These are phyloP conservation scores for Clavispora vitiphila DNA, from an alignment of 805 yeast genomes.

Conservation along the genomic window DNA sequence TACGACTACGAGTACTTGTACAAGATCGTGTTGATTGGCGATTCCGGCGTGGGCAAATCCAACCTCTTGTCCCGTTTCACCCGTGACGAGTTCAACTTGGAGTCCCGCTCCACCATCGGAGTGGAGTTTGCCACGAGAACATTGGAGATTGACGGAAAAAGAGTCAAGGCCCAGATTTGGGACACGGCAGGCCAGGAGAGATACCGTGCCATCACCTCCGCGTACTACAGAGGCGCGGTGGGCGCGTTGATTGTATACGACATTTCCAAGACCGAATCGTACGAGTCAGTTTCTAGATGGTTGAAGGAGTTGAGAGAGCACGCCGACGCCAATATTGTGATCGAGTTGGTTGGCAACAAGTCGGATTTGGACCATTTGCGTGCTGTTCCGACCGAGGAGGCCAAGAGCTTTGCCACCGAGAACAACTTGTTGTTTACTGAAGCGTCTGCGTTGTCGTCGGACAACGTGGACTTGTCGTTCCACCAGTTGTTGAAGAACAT, in stretches of 20 bases:
- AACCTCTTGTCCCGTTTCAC: conserved; percentile 91
- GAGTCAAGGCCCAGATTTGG: conserved; percentile 92
- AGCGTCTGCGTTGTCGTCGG: conserved; percentile 90
- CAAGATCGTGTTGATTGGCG: conserved; percentile 92
- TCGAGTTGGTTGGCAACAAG: conserved; percentile 90
- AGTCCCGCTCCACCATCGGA: conserved; percentile 92
- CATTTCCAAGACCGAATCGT: conserved; percentile 83
- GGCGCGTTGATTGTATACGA: conserved; percentile 96
- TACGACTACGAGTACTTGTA: conserved; percentile 86
- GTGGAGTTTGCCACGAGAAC: conserved; percentile 98
- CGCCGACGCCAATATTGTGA: conserved; percentile 92
- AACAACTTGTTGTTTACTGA: conserved; percentile 90
- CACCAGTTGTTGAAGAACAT: conserved; percentile 89
- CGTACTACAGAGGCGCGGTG: conserved; percentile 96
- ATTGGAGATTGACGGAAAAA: conserved; percentile 76
- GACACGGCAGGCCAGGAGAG: conserved; percentile 99
- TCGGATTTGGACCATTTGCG: conserved; percentile 87
- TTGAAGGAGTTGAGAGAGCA: conserved; percentile 85
- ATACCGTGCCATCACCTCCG: conserved; percentile 95
- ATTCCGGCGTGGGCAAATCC: conserved; percentile 96
- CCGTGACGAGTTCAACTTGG: conserved; percentile 91
- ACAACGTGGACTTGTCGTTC: conserved; percentile 92
- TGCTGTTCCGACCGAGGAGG: conserved; percentile 97
- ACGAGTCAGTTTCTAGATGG: conserved; percentile 85
- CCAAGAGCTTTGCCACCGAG: conserved; percentile 88